phyloP scores from a whole-genome alignment of 345 rosid species.

The Sonneratia caseolaris region DNA sequence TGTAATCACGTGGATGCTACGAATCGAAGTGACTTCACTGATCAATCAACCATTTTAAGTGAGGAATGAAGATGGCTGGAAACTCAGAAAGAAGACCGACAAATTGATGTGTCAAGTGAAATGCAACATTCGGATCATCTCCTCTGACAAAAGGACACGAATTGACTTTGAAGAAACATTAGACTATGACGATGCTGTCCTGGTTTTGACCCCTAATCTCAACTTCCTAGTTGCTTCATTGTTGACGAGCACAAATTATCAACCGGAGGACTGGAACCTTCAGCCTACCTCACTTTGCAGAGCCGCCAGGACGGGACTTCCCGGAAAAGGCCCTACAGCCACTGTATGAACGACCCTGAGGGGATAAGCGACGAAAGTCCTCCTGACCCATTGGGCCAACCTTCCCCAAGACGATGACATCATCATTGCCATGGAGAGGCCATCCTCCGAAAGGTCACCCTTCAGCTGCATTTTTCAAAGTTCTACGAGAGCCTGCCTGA shows the following conservation, averaged over 20 bases:
- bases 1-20: no score
- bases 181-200: no score
- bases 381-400: background rate
- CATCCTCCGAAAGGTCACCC: background rate
- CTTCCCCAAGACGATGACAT: background rate
- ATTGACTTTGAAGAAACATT: no score
- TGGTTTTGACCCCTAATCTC: background rate
- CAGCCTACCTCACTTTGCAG: slow-evolving; percentile 58
- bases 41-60: no score
- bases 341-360: no score
- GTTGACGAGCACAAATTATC: slow-evolving; percentile 28
- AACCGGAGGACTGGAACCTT: slow-evolving; percentile 47
- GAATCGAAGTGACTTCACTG: no score
- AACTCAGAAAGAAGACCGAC: no score
- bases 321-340: slow-evolving; percentile 22
- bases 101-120: no score
- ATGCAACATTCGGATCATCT: no score
- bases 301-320: slow-evolving; percentile 44
- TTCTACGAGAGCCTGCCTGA: background rate
- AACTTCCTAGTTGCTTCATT: background rate
- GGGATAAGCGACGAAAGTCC: background rate
- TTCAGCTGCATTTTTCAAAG: background rate
- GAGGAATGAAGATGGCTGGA: no score
- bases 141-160: no score
- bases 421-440: background rate